Conservation (phyloP, 805 yeast species). For the Metschnikowia amazonensis region DNA sequence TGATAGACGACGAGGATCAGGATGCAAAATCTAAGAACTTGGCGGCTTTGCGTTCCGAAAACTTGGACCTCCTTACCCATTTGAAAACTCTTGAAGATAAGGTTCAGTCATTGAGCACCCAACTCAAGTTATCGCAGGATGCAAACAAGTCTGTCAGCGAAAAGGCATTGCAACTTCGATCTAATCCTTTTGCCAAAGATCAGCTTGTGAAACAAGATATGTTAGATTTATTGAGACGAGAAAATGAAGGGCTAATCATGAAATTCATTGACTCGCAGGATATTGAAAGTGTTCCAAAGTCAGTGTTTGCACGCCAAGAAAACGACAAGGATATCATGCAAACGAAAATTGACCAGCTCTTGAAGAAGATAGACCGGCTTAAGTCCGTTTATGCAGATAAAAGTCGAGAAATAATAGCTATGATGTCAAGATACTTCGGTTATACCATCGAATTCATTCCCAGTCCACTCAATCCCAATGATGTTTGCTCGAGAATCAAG, state of each 20-base stretch:
- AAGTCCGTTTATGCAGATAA: constrained; percentile 59
- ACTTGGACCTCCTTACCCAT: constrained; percentile 34
- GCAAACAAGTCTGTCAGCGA: constrained; percentile 20
- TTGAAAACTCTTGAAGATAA: constrained; percentile 36
- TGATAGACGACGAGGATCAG: constrained; percentile 19
- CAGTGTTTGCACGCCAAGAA: constrained; percentile 60
- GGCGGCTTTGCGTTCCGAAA: constrained; percentile 39
- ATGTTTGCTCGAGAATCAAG: constrained; percentile 52
- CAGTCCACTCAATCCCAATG: constrained; percentile 39
- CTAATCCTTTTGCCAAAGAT: constrained; percentile 60
- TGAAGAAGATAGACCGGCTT: constrained; percentile 51
- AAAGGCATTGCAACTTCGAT: constrained; percentile 57
- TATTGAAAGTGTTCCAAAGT: constrained; percentile 47
- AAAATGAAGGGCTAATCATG: constrained; percentile 53
- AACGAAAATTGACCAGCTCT: constrained; percentile 43
- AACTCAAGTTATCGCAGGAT: constrained; percentile 25
- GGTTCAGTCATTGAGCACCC: constrained; percentile 33
- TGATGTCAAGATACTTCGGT: constrained; percentile 67
- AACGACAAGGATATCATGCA: constrained; percentile 50
- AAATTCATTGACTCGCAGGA: constrained; percentile 17
- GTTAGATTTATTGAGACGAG: constrained; percentile 49
- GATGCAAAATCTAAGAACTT: constrained; percentile 14
- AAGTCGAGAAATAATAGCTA: constrained; percentile 66
- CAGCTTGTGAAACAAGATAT: constrained; percentile 56
- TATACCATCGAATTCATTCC: constrained; percentile 65